These are phyloP conservation scores for Aeminium ludgeri DNA, from an alignment of 495 filamentous ascomycete genomes.

Conservation along the genomic window DNA sequence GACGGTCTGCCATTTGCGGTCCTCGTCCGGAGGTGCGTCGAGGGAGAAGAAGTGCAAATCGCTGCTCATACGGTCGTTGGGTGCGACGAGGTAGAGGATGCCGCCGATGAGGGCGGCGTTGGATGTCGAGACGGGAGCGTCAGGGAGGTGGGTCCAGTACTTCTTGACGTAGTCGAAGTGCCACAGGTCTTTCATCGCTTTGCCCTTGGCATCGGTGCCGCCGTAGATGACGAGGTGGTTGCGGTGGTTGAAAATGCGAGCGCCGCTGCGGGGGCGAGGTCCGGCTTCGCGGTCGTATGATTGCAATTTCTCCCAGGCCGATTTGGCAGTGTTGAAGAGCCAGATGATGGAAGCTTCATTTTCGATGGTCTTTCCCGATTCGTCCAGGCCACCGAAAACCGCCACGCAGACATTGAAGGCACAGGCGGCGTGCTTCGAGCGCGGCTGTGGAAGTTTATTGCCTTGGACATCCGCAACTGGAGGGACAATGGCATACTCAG, in stretches of 20 bases:
- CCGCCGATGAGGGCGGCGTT: conserved; percentile 27
- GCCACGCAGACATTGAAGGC: conserved; percentile 24
- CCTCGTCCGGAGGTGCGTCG: conserved; percentile 17
- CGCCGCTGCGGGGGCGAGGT: conserved; percentile 4
- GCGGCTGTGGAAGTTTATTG: conserved; percentile 22
- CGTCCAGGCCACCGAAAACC: conserved; percentile 31
- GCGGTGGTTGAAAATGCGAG: conserved; percentile 11
- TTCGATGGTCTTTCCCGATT: conserved; percentile 18
- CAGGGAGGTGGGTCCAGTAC: conserved; percentile 31
- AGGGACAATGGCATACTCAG: conserved; percentile 27
- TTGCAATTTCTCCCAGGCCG: conserved; percentile 18
- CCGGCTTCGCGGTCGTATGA: conserved; percentile 9
- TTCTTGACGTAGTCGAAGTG: conserved; percentile 27
- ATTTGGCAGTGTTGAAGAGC: conserved; percentile 28
- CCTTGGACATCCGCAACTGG: conserved; percentile 12
- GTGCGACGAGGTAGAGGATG: conserved; percentile 30
- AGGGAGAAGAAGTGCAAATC: conserved; percentile 30
- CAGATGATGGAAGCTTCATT: conserved; percentile 31
- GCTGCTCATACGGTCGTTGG: conserved; percentile 23
- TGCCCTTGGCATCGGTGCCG: conserved; percentile 19
- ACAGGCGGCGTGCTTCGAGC: conserved; percentile 30
- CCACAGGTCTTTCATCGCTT: conserved; percentile 28
- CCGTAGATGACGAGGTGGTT: conserved; percentile 31
- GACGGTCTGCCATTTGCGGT: conserved; percentile 29
- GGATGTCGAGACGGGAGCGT: conserved; percentile 21